Evolutionary conservation across 2,329 filamentous ascomycete species (phyloP).

Genomic region (Epichloe aotearoae): DNA sequence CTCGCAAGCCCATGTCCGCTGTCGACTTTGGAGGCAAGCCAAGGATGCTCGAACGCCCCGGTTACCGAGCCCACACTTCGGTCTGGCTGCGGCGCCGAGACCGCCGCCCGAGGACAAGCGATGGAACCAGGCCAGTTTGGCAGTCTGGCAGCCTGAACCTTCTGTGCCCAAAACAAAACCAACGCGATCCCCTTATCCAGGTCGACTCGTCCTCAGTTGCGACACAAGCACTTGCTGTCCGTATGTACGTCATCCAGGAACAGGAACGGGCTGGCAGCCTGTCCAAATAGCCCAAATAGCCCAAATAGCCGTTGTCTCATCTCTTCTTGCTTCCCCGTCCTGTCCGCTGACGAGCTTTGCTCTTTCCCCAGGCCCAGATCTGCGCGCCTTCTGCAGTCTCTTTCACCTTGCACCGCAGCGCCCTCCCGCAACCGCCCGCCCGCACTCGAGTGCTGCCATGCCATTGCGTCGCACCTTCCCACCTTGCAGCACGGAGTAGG

Average conservation of each 20-base stretch:
- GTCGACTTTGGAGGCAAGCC: too few relatives aligned
- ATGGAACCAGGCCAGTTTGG: too few relatives aligned
- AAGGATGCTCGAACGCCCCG: not conserved
- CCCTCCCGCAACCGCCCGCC: not conserved
- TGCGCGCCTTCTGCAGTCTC: not conserved
- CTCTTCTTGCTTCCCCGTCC: not conserved
- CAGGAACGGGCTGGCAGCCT: not conserved
- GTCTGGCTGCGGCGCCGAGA: slow-evolving; percentile 3
- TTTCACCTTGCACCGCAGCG: too few relatives aligned
- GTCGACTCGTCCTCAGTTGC: not conserved
- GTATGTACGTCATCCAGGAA: slow-evolving; percentile 4
- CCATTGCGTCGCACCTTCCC: not conserved
- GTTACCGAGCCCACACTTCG: slow-evolving; percentile 3
- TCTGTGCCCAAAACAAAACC: not conserved
- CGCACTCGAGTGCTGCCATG: not conserved
- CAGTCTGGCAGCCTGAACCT: not conserved
- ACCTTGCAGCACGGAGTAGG: not conserved
- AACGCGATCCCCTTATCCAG: not conserved
- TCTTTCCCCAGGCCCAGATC: not conserved
- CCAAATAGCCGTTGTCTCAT: too few relatives aligned
- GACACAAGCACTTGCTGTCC: not conserved
- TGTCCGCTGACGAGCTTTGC: not conserved
- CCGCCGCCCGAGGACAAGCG: not conserved
- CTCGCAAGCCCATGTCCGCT: too few relatives aligned
- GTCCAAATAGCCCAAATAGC: too few relatives aligned